Base-by-base conservation (phyloP, 2,329 filamentous ascomycete species). In the Rutstroemia sp. region DNA sequence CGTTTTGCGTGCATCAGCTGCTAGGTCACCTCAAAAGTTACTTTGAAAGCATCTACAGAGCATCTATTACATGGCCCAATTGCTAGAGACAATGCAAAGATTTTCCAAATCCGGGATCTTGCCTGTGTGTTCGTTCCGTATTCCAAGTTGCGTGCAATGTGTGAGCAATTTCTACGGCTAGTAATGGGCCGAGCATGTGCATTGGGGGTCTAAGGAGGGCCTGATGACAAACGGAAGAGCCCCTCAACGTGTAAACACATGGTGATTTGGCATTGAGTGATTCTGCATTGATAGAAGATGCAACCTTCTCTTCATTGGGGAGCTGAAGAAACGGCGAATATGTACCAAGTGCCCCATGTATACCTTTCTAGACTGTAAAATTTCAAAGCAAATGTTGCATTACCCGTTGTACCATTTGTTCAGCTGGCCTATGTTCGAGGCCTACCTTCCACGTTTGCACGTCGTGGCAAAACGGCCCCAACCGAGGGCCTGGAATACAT, bases 11-110 rank as follows among this genome's bases (percentile, higher is more conserved):
- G 49, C 57, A 55, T 62, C 41, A 27, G 39, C 52, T 52, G 39
- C 41, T 46, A 44, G 34, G 38, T 27, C 55, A 45, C 25, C 37
- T 61, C 41, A 48, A 60, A 61, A 61, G 46, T 60, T 49, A 23
- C 37, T 46, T 49, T 49, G 41, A 53, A 55, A n/a, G 52, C 49
- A 39, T 27, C 21, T 56, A 56, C 56, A 60, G 58, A 54, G 19
- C 48, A 55, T 38, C 18, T 21, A 54, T 42, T 27, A 45, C 54
- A 56, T 25, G 19, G 38, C 41, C 49, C 27, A 25, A 34, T 44
- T 37, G 25, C 53, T 55, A 21, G 37, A 38, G 39, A 51, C 46
- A 55, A 55, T 55, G 21, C 19, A 7, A 51, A 50, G 18, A 25
- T 34, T 45, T 51, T 37, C 27, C 14, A 45, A 51, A 23, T 4